phyloP scores from a whole-genome alignment of 345 rosid species.

The Euphorbia tirucalli region DNA sequence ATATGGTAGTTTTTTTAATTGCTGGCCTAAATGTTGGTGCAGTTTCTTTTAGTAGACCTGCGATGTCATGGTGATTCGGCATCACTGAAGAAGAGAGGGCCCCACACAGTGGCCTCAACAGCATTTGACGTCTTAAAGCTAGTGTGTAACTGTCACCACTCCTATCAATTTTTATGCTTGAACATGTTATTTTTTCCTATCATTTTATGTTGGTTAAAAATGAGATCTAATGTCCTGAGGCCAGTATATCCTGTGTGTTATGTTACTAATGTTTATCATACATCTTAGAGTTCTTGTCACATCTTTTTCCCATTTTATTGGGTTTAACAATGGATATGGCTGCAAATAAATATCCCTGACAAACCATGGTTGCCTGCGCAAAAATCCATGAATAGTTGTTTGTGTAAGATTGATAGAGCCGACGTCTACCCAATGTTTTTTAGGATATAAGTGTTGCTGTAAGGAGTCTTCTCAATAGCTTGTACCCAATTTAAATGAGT shows the following conservation, averaged over 20 bases:
- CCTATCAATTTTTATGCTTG: slow-evolving; percentile 7
- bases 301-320: not conserved
- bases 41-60: slow-evolving; percentile 89
- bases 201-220: not conserved
- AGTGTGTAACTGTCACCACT: slow-evolving; percentile 36
- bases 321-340: too few relatives aligned
- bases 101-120: slow-evolving; percentile 78
- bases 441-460: not conserved
- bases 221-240: not conserved
- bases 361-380: too few relatives aligned
- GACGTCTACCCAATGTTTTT: not conserved
- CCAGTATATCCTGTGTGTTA: too few relatives aligned
- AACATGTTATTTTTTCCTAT: not conserved
- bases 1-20: not conserved
- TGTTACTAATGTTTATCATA: not conserved
- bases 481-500: not conserved
- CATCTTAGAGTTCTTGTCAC: not conserved
- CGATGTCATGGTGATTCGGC: slow-evolving; percentile 98
- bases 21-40: slow-evolving; percentile 15
- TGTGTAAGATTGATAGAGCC: not conserved
- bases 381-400: not conserved
- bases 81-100: slow-evolving; percentile 57
- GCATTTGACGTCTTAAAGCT: slow-evolving; percentile 88
- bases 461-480: not conserved
- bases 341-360: too few relatives aligned